Conservation (phyloP, 2,329 filamentous ascomycete species). For the Curvularia hawaiiensis region DNA sequence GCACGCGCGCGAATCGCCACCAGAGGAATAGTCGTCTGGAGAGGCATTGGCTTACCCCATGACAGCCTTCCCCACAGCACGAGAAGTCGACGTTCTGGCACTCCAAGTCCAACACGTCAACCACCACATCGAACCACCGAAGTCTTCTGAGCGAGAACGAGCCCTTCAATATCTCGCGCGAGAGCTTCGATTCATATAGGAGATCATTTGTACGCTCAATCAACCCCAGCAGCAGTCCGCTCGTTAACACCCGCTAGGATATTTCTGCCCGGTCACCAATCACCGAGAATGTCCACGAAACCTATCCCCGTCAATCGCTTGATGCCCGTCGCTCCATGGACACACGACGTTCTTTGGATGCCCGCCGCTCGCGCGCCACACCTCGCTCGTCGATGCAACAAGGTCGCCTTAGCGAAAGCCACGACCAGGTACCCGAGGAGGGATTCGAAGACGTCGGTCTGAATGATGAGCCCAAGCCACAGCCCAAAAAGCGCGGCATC, state of each 20-base stretch:
- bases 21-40: background rate
- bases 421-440: conserved; percentile 72
- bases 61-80: conserved; percentile 76
- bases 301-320: conserved; percentile 57
- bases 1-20: conserved; percentile 5
- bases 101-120: conserved; percentile 54
- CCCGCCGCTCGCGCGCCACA: conserved; percentile 59
- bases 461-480: conserved; percentile 72
- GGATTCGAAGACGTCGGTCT: conserved; percentile 90
- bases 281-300: conserved; percentile 57
- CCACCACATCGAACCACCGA: conserved; percentile 61
- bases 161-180: conserved; percentile 91
- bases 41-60: conserved; percentile 28
- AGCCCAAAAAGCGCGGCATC: conserved; percentile 74
- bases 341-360: conserved; percentile 62
- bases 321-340: conserved; percentile 78
- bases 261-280: conserved; percentile 88
- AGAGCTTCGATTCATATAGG: conserved; percentile 96
- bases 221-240: conserved; percentile 3
- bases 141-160: conserved; percentile 81
- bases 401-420: conserved; percentile 62
- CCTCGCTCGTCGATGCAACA: conserved; percentile 66
- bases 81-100: conserved; percentile 84
- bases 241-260: conserved; percentile 66
- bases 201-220: conserved; percentile 82